These are phyloP conservation scores for Aspergillaceae sp. DNA, from an alignment of 2,329 filamentous ascomycete species.

Conservation along the genomic window DNA sequence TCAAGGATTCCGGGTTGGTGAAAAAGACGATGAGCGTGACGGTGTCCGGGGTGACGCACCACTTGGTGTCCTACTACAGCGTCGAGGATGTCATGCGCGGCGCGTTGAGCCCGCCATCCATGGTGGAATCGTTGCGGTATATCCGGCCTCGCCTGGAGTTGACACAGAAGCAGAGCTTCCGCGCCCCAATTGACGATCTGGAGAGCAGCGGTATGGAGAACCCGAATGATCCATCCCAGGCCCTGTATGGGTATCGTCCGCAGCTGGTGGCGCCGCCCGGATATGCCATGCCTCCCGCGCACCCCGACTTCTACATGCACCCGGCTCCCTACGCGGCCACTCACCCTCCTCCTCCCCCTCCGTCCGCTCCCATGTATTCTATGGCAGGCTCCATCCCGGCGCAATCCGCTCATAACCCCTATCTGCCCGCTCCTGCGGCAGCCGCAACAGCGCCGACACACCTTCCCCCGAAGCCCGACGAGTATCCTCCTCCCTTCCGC, in stretches of 20 bases:
- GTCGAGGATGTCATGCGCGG: conserved; percentile 65
- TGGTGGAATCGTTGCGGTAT: conserved; percentile 43
- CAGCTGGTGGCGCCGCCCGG: conserved; percentile 26
- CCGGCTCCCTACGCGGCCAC: conserved; percentile 23
- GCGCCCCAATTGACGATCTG: conserved; percentile 55
- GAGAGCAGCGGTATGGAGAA: conserved; percentile 38
- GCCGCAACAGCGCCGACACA: conserved; percentile 20
- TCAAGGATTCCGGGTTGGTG: conserved; percentile 71
- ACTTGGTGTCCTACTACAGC: conserved; percentile 82
- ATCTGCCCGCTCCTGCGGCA: conserved; percentile 25
- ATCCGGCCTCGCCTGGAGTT: conserved; percentile 52
- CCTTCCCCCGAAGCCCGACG: conserved; percentile 28
- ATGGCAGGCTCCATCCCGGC: conserved; percentile 24
- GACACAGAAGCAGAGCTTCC: conserved; percentile 57
- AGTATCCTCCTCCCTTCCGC: conserved; percentile 28
- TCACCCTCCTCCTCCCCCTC: conserved; percentile 27
- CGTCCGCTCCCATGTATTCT: conserved; percentile 27
- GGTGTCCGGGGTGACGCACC: conserved; percentile 65
- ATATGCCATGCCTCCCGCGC: conserved; percentile 28
- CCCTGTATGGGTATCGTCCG: conserved; percentile 34
- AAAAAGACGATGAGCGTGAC: conserved; percentile 89
- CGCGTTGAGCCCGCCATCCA: conserved; percentile 51
- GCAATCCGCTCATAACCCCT: conserved; percentile 29
- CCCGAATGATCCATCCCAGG: conserved; percentile 29
- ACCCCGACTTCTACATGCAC: conserved; percentile 32